Percentiles rank a stretch among this genome's conserved stretches.
These are phyloP conservation scores for Pseudopyricularia javanii DNA, from an alignment of 2,329 filamentous ascomycete genomes.

Conservation along the genomic window DNA sequence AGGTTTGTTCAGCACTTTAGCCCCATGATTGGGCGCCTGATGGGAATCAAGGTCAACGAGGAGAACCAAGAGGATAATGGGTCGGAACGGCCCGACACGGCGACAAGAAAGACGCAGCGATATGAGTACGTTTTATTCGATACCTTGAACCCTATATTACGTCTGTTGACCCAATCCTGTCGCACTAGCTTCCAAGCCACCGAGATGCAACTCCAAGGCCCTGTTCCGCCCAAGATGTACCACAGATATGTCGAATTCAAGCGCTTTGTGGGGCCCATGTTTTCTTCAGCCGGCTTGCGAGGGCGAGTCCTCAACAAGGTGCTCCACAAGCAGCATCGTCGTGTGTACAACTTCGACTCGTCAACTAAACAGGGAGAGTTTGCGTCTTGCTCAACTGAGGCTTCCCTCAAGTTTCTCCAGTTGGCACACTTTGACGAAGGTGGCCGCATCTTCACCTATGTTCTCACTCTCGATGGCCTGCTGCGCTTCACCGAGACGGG, in stretches of 20 bases:
- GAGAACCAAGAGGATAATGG: constrained; percentile 20
- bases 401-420: constrained; percentile 70
- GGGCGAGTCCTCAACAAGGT: constrained; percentile 74
- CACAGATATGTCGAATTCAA: constrained; percentile 90
- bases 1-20: constrained; percentile 76
- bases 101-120: constrained; percentile 36
- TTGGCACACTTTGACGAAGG: constrained; percentile 80
- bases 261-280: constrained; percentile 83
- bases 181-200: constrained; percentile 72
- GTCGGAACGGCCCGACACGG: constrained; percentile 20
- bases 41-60: constrained; percentile 58
- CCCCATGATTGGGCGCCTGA: constrained; percentile 73
- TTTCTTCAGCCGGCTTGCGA: constrained; percentile 62
- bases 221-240: constrained; percentile 68
- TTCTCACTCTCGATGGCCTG: constrained; percentile 75
- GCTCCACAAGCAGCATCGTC: constrained; percentile 78
- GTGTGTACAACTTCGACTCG: constrained; percentile 79
- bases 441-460: constrained; percentile 80
- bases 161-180: background rate
- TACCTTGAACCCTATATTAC: background rate
- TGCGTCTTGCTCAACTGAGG: constrained; percentile 51
- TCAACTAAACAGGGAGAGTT: constrained; percentile 63
- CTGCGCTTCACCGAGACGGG: constrained; percentile 91
- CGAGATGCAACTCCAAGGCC: constrained; percentile 77
- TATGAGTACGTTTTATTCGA: constrained; percentile 51